Base-by-base conservation (phyloP, 2,329 filamentous ascomycete species). In the Hirsutella rhossiliensis region DNA sequence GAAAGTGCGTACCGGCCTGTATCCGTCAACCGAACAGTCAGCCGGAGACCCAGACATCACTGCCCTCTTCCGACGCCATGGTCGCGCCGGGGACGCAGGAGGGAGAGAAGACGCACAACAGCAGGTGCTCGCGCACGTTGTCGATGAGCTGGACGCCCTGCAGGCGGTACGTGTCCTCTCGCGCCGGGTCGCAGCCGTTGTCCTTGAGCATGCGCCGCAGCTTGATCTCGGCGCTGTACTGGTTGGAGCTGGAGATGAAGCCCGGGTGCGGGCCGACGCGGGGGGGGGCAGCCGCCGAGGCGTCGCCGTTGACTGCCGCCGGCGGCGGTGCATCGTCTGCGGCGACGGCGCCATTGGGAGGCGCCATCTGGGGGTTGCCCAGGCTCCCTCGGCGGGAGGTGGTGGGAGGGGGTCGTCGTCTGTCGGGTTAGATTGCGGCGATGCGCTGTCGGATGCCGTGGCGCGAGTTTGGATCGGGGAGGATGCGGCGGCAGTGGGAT, bases 141-240 rank as follows among this genome's bases (percentile, higher is more conserved):
- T 96, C 87, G 49, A 98, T 90, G 72, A 90, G 84, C 47, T 87
- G 78, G 11, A 96, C 82, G 17, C 90, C 92, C 56, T 92, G 87
- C 38, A 97, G 66, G 43, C 90, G 80, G 51, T 87, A 79, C 48
- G 68, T 78, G 56, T 90, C 86, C 61, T 97, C 89, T 45, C 84
- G 80, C 32, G 84, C 78, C 42, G 85, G 80, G 56, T 86, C 84
- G 55, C 82, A 78, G 34, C 80, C 79, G 48, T 82, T 79, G 18
- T 77, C 75, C 38, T 74, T 72, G 46, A 94, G 74, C 60, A 81
- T 80, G 56, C 78, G 76, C 48, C 87, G 81, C 45, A 97, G 76
- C 53, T 79, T 80, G 54, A 87, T 81, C 59, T 96, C 87, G 51
- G 87, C 83, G 49, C 87, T 76, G 65, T 90, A 97, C 45, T 87